These are phyloP conservation scores for Stephania japonica DNA, from an alignment of 164 flowering plant genomes.

Conservation along the genomic window DNA sequence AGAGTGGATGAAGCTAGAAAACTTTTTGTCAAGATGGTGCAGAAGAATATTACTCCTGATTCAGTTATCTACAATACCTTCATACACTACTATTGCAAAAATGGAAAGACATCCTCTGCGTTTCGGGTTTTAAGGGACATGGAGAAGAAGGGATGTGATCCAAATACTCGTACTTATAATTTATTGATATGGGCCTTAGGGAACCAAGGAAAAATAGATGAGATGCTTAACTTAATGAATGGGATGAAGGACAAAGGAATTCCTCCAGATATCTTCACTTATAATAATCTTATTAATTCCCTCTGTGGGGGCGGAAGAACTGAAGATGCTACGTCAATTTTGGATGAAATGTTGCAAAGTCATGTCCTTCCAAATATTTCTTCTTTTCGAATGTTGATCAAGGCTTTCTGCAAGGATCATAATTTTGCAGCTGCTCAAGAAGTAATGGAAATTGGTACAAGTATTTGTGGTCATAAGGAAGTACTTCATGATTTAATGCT, in stretches of 20 bases:
- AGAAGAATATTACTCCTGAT: slow-evolving; percentile 64
- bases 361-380: slow-evolving; percentile 56
- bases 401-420: slow-evolving; percentile 50
- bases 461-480: slow-evolving; percentile 65
- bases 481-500: slow-evolving; percentile 59
- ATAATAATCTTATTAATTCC: slow-evolving; percentile 53
- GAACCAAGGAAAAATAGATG: slow-evolving; percentile 55
- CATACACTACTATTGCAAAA: slow-evolving; percentile 53
- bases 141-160: slow-evolving; percentile 73
- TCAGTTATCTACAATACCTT: slow-evolving; percentile 57
- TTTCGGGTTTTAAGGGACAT: slow-evolving; percentile 86
- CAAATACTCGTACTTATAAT: slow-evolving; percentile 65
- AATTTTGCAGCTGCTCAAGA: slow-evolving; percentile 65
- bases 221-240: slow-evolving; percentile 61
- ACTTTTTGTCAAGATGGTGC: slow-evolving; percentile 72
- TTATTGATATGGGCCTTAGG: slow-evolving; percentile 72
- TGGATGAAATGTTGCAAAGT: slow-evolving; percentile 73
- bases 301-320: slow-evolving; percentile 64
- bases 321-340: slow-evolving; percentile 53
- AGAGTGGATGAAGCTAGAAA: slow-evolving; percentile 82
- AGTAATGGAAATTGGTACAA: slow-evolving; percentile 50
- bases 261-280: slow-evolving; percentile 59
- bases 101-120: slow-evolving; percentile 76
- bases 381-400: slow-evolving; percentile 56
- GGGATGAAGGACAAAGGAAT: slow-evolving; percentile 78